Evolutionary conservation across 2,329 filamentous ascomycete species (phyloP).

Genomic region (Aureobasidium sp.): DNA sequence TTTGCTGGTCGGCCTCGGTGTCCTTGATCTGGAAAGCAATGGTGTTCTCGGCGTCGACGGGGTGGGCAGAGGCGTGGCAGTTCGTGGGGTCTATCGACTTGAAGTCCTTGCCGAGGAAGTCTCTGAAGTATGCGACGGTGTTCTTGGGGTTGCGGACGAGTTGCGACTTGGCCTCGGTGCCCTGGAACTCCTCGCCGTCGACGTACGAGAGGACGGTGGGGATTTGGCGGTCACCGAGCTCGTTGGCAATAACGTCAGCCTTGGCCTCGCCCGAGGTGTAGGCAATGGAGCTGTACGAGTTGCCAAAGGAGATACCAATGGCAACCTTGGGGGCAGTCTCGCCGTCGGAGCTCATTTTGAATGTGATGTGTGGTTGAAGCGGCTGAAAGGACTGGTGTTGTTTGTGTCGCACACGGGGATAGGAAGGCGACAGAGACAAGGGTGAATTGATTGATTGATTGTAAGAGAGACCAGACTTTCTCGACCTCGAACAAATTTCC

Average conservation of each 20-base stretch:
- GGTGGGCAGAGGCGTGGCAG: slow-evolving; percentile 88
- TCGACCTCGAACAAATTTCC: slow-evolving; percentile 3
- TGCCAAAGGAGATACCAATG: slow-evolving; percentile 97
- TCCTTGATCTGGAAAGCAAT: slow-evolving; percentile 82
- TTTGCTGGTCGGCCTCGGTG: slow-evolving; percentile 43
- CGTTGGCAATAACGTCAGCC: slow-evolving; percentile 96
- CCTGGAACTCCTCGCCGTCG: slow-evolving; percentile 93
- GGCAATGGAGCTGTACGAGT: slow-evolving; percentile 96
- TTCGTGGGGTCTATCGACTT: slow-evolving; percentile 94
- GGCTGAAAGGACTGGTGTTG: neutral
- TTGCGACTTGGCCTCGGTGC: slow-evolving; percentile 89
- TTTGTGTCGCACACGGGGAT: neutral
- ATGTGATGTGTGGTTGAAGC: slow-evolving; percentile 8
- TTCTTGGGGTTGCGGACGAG: slow-evolving; percentile 87
- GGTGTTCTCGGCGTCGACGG: slow-evolving; percentile 62
- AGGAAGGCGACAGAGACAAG: neutral
- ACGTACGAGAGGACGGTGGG: slow-evolving; percentile 91
- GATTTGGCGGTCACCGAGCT: slow-evolving; percentile 97
- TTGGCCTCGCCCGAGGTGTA: slow-evolving; percentile 82
- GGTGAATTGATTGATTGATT: neutral
- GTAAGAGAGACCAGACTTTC: neutral
- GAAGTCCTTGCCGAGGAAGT: slow-evolving; percentile 93
- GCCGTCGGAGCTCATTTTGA: slow-evolving; percentile 46
- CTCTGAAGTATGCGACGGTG: slow-evolving; percentile 92
- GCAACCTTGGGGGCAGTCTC: slow-evolving; percentile 52